Base-by-base conservation (phyloP, 1,139 yeast species). In the Spencermartinsiella ligniputridi region DNA sequence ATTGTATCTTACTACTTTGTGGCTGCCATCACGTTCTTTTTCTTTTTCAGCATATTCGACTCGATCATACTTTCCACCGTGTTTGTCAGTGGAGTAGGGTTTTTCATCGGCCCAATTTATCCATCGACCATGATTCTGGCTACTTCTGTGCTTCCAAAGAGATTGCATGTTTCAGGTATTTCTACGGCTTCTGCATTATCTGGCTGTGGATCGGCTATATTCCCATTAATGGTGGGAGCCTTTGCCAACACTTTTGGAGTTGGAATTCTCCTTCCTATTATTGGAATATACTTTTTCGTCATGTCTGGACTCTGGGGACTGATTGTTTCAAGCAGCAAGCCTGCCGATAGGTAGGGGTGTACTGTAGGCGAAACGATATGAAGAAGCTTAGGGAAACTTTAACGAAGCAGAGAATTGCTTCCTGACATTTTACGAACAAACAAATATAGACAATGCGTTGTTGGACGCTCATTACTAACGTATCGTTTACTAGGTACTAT, bases 181-280 rank as follows among this genome's bases (percentile, higher is more conserved):
- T 90, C 95, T 1, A 70, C 84, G 41, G 78, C 83, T 19, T 80
- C 89, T 45, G 89, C 94, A 0, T 63, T 85, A 51, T 92, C 90
- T 4, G 87, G 88, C 3, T 79, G 83, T 12, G 94, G 92, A 1
- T 84, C 83, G 6, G 94, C 95, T 0, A 35, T 55, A 11, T 39
- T 54, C 35, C 67, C 54, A 3, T 57, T 58, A 37, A 37, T 58
- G 9, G 52, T 52, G 17, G 65, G 65, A 9, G 51, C 53, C 3
- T 46, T 58, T 16, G 58, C 61, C 3, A 50, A 51, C 16, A 20
- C 34, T 13, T 42, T 39, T 39, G 49, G 53, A 1, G 46, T 49
- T 16, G 21, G 35, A 4, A 42, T 44, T 2, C 37, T 50, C 8
- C 41, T 46, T 3, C 51, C 51, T 1, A 33, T 46, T 17, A 24